Conservation (phyloP, 805 yeast genomes). For the Nematodospora valgi region DNA sequence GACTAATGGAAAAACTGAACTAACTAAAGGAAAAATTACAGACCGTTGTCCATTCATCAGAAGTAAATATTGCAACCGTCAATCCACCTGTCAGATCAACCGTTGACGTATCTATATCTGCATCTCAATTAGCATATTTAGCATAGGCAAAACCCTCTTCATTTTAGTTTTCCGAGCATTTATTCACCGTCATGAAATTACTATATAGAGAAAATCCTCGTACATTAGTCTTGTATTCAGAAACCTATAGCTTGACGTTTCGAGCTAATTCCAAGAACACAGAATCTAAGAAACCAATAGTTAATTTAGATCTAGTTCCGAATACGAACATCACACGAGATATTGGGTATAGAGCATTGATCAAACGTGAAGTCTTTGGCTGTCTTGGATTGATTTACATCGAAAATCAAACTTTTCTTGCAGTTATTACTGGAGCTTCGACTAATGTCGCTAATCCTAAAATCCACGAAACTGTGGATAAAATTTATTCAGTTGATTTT, state of each 20-base stretch:
- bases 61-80: too few relatives aligned
- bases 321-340: conserved; percentile 33
- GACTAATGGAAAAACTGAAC: too few relatives aligned
- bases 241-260: conserved; percentile 25
- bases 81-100: too few relatives aligned
- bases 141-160: too few relatives aligned
- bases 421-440: conserved; percentile 70
- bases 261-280: conserved; percentile 13
- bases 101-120: too few relatives aligned
- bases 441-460: conserved; percentile 79
- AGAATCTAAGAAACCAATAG: conserved; percentile 26
- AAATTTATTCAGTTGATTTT: conserved; percentile 84
- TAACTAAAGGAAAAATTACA: too few relatives aligned
- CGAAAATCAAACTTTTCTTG: conserved; percentile 64
- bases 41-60: too few relatives aligned
- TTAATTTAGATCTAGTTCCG: conserved; percentile 47
- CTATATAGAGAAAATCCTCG: conserved; percentile 31
- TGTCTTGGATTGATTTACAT: conserved; percentile 79
- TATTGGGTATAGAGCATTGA: conserved; percentile 34
- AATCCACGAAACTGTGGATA: conserved; percentile 73
- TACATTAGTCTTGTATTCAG: conserved; percentile 26
- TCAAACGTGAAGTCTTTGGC: conserved; percentile 49
- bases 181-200: too few relatives aligned
- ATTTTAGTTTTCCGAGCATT: too few relatives aligned
- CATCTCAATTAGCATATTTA: too few relatives aligned